Evolutionary conservation across 2,329 filamentous ascomycete species (phyloP).

Genomic region (Purpureocillium lavendulum): DNA sequence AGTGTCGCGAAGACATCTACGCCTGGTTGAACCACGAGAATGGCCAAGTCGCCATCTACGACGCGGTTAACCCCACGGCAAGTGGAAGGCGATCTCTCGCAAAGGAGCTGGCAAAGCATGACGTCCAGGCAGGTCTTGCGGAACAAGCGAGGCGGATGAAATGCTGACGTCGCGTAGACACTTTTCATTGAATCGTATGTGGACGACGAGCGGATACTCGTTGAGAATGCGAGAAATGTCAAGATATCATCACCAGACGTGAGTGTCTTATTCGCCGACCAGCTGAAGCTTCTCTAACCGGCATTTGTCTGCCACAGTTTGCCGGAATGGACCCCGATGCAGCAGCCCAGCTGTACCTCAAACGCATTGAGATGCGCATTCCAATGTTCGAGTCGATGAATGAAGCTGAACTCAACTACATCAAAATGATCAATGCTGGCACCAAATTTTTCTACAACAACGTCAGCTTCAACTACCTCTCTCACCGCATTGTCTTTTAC

Average conservation of each 20-base stretch:
- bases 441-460: slow-evolving; percentile 94
- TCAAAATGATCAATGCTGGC: slow-evolving; percentile 99
- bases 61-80: slow-evolving; percentile 89
- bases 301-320: too few relatives aligned
- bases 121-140: slow-evolving; percentile 62
- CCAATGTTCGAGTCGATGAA: slow-evolving; percentile 96
- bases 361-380: slow-evolving; percentile 84
- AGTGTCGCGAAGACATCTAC: slow-evolving; percentile 95
- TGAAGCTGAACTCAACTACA: slow-evolving; percentile 88
- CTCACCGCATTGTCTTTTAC: slow-evolving; percentile 96
- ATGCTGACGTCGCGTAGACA: slow-evolving; percentile 47
- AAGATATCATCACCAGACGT: slow-evolving; percentile 97
- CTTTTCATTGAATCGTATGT: slow-evolving; percentile 96
- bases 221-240: slow-evolving; percentile 93
- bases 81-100: slow-evolving; percentile 75
- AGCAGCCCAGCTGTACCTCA: slow-evolving; percentile 84
- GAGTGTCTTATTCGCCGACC: slow-evolving; percentile 21
- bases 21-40: slow-evolving; percentile 95
- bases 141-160: not conserved
- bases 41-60: slow-evolving; percentile 96
- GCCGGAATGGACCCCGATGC: slow-evolving; percentile 86
- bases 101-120: slow-evolving; percentile 96
- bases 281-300: too few relatives aligned
- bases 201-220: slow-evolving; percentile 85
- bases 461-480: slow-evolving; percentile 91